Percentiles rank a stretch among this genome's conserved stretches.
Evolutionary conservation across 1,139 yeast genomes (phyloP).

Genomic region (Ogataea hybrid): DNA sequence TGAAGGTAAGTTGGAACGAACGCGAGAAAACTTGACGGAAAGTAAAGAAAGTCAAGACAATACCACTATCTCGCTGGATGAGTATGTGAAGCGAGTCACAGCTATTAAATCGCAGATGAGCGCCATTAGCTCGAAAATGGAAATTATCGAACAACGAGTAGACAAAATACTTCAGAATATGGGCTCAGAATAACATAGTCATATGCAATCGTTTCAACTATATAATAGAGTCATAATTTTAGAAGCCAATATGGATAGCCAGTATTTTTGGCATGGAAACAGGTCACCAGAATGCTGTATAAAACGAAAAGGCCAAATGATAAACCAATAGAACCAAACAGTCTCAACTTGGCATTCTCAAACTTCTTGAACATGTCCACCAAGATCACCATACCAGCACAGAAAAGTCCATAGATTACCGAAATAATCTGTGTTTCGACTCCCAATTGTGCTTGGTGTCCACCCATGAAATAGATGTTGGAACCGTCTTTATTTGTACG

Average conservation of each 20-base stretch:
- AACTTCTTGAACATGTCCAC: constrained; percentile 48
- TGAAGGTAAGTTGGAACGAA: constrained; percentile 37
- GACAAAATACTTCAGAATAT: constrained; percentile 19
- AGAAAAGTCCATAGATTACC: constrained; percentile 58
- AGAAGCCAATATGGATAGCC: constrained; percentile 56
- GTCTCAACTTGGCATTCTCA: constrained; percentile 40
- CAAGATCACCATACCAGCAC: constrained; percentile 48
- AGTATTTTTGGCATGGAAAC: constrained; percentile 55
- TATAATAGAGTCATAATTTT: constrained; percentile 6
- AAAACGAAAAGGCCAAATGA: constrained; percentile 44
- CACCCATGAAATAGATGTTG: constrained; percentile 57
- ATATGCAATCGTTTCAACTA: constrained; percentile 9
- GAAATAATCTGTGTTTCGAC: constrained; percentile 78
- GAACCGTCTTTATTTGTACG: constrained; percentile 56
- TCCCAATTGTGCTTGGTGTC: constrained; percentile 76
- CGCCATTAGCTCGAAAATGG: constrained; percentile 34
- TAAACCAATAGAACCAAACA: constrained; percentile 43
- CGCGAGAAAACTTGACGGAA: constrained; percentile 23
- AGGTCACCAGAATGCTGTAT: constrained; percentile 52
- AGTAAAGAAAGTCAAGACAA: not conserved
- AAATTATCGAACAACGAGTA: constrained; percentile 36
- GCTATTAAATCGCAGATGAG: constrained; percentile 38
- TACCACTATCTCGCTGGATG: constrained; percentile 9
- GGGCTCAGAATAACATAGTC: constrained; percentile 6
- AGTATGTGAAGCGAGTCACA: constrained; percentile 36